Base-by-base conservation (phyloP, 2,329 filamentous ascomycete species). In the Exophiala mesophila region DNA sequence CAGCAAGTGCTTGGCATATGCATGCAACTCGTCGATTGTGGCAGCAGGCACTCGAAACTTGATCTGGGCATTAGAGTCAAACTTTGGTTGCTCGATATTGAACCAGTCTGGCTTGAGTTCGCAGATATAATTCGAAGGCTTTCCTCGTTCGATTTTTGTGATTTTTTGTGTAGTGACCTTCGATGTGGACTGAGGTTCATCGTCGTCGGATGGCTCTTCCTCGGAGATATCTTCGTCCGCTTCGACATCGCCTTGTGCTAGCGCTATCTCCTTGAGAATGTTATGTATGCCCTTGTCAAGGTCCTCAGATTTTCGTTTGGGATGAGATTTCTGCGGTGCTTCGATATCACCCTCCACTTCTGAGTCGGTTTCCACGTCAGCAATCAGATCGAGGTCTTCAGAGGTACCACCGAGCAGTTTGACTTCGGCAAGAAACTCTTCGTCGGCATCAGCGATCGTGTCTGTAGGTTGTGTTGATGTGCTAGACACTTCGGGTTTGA, bases 1-100 rank as follows among this genome's bases (percentile, higher is more conserved):
- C 15, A 97, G 70, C 5, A 97, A 72, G 7, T 75, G 72, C 48
- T 79, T 77, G 3, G 88, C 88, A 62, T 94, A 80, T 10, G 79
- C 68, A 39, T 65, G 69, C n/a, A 82, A 61, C 34, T 73, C 73
- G 32, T 80, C 72, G 50, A 53, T 45, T 16, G 41, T 50, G 46
- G 26, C 44, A 37, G 21, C 52, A 38, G 48, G 39, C 2, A 43
- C 32, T 50, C 45, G 41, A 37, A 48, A 32, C 47, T 49, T 47
- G 28, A 30, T 46, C 7, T 28, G 15, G 13, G 54, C 45, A 37
- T 56, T 31, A 8, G 13, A 21, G 23, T 54, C 41, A 12, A 49
- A 36, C 10, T 40, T 31, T 21, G 44, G 41, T n/a, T 31, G 35
- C 4, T 45, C 32, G 8, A 44, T 47, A 36, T 59, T 56, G 32